phyloP scores from a whole-genome alignment of 1,284 basidiomycete species.

The Malassezia caprae region DNA sequence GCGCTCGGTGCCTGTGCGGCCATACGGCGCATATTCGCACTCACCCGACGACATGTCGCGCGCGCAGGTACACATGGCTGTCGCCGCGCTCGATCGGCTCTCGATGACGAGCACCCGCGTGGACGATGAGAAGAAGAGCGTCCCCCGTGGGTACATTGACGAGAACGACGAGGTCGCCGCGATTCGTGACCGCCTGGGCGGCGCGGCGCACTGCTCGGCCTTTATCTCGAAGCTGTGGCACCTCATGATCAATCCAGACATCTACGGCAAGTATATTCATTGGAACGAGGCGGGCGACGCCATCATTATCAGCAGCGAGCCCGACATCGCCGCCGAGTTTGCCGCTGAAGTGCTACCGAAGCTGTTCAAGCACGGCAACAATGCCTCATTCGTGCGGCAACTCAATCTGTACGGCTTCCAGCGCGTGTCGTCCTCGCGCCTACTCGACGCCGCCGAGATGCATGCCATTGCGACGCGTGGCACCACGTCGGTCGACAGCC shows the following conservation, averaged over 20 bases:
- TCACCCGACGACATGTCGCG: conserved; percentile 8
- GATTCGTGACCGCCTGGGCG: conserved; percentile 43
- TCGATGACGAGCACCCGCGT: conserved; percentile 13
- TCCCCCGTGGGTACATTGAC: conserved; percentile 19
- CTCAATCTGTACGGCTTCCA: conserved; percentile 48
- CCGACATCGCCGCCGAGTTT: conserved; percentile 42
- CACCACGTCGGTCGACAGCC: background rate
- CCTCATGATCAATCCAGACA: conserved; percentile 43
- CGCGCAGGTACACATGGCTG: conserved; percentile 15
- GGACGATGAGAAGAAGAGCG: background rate
- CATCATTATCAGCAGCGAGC: conserved; percentile 44
- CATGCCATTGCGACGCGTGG: conserved; percentile 24
- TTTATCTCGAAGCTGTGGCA: conserved; percentile 48
- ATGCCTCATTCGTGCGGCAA: conserved; percentile 45
- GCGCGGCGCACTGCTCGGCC: conserved; percentile 45
- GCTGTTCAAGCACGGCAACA: conserved; percentile 48
- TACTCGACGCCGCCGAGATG: conserved; percentile 37
- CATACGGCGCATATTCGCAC: background rate
- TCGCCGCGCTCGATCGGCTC: conserved; percentile 15
- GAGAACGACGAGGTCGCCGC: conserved; percentile 43
- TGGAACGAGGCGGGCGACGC: conserved; percentile 42
- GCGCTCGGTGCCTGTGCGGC: background rate
- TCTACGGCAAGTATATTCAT: conserved; percentile 38
- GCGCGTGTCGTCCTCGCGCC: conserved; percentile 39
- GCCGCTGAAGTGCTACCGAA: conserved; percentile 40